These are phyloP conservation scores for Ogataea minuta DNA, from an alignment of 805 yeast species.

Conservation along the genomic window DNA sequence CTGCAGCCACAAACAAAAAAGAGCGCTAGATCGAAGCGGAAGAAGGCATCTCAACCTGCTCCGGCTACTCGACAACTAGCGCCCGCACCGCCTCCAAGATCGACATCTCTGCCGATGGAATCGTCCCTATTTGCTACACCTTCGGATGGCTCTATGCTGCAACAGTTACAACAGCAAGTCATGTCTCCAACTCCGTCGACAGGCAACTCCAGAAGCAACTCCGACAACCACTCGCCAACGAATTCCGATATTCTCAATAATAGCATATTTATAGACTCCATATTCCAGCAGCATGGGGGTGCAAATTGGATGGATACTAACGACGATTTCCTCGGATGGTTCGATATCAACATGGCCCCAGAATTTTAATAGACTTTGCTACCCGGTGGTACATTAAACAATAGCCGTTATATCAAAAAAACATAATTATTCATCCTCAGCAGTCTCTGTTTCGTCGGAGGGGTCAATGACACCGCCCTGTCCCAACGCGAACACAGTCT, in stretches of 20 bases:
- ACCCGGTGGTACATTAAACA: background rate
- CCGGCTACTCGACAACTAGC: constrained; percentile 27
- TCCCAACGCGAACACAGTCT: constrained; percentile 91
- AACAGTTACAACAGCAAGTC: constrained; percentile 8
- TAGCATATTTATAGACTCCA: constrained; percentile 42
- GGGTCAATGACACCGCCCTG: constrained; percentile 98
- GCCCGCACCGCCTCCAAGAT: constrained; percentile 27
- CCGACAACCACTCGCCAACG: constrained; percentile 23
- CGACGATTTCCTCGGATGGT: constrained; percentile 94
- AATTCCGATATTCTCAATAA: constrained; percentile 28
- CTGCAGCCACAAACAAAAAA: constrained; percentile 8
- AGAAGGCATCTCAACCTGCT: constrained; percentile 23
- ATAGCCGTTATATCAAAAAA: constrained; percentile 1
- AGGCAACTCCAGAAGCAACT: constrained; percentile 17
- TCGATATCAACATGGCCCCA: constrained; percentile 75
- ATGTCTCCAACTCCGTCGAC: constrained; percentile 21
- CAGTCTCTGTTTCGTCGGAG: constrained; percentile 38
- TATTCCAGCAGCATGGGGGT: constrained; percentile 79
- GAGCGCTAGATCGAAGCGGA: constrained; percentile 9
- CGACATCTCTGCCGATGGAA: constrained; percentile 6
- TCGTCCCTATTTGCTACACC: constrained; percentile 13
- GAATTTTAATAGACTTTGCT: constrained; percentile 40
- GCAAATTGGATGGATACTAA: constrained; percentile 81
- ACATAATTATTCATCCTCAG: constrained; percentile 43
- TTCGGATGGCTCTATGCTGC: constrained; percentile 1